Evolutionary conservation across 2,329 filamentous ascomycete genomes (phyloP).

Genomic region (Penicillium sp.): DNA sequence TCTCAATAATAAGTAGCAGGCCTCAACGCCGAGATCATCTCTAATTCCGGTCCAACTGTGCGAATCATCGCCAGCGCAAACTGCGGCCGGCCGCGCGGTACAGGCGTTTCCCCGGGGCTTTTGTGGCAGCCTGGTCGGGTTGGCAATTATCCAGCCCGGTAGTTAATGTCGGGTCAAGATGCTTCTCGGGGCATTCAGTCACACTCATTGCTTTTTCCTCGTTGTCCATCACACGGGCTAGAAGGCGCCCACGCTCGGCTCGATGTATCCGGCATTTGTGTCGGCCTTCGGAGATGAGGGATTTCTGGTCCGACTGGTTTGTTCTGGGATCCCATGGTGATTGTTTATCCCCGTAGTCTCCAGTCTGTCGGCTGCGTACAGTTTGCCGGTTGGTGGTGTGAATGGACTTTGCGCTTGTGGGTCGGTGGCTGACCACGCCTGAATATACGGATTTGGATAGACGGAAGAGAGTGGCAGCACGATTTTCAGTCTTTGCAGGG

Average conservation of each 20-base stretch:
- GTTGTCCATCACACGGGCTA: background rate
- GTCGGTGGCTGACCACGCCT: background rate
- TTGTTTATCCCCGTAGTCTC: background rate
- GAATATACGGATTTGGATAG: background rate
- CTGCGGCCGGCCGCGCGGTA: background rate
- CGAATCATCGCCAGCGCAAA: background rate
- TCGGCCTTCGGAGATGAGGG: background rate
- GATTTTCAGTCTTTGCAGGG: background rate
- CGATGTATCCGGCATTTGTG: background rate
- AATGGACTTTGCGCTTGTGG: background rate
- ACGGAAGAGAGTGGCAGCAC: background rate
- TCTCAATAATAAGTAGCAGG: too few species aligned
- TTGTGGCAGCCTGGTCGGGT: background rate
- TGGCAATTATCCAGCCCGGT: background rate
- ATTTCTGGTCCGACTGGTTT: conserved; percentile 2
- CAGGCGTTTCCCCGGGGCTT: background rate
- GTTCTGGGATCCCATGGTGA: background rate
- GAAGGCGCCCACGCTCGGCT: conserved; percentile 3
- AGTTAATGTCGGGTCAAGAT: background rate
- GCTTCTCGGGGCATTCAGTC: background rate
- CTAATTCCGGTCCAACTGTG: background rate
- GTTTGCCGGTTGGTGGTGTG: background rate
- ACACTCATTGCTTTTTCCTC: conserved; percentile 1
- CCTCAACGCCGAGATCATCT: background rate
- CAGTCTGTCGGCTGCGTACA: background rate